Conservation (phyloP, 2,329 filamentous ascomycete species). For the Colletotrichum sp. region DNA sequence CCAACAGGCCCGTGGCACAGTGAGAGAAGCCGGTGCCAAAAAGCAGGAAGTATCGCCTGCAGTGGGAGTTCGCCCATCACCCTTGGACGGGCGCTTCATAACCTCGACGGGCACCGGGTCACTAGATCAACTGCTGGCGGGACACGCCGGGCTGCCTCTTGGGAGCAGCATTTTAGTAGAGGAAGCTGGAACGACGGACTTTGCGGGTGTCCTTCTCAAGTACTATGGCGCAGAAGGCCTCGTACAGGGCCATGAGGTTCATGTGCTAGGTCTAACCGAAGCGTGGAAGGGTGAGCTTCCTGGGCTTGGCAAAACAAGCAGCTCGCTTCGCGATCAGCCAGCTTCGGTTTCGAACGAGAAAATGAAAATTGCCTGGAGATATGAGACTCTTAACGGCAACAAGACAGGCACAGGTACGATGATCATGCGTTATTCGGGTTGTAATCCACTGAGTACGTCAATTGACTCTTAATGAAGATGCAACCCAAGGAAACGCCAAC, state of each 20-base stretch:
- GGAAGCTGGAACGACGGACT: conserved; percentile 93
- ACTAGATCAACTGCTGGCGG: conserved; percentile 83
- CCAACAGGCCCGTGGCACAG: conserved; percentile 25
- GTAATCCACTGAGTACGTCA: not conserved
- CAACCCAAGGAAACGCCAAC: not conserved
- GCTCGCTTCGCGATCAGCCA: conserved; percentile 43
- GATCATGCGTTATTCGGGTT: not conserved
- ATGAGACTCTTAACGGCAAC: conserved; percentile 74
- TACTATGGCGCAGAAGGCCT: conserved; percentile 95
- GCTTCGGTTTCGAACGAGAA: conserved; percentile 62
- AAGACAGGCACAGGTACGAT: conserved; percentile 20
- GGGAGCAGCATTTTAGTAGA: conserved; percentile 83
- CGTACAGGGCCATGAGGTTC: conserved; percentile 87
- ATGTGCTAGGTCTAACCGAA: conserved; percentile 81
- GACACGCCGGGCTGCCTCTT: conserved; percentile 83
- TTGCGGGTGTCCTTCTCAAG: conserved; percentile 80
- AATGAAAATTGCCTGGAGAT: conserved; percentile 99
- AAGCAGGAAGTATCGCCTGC: conserved; percentile 42
- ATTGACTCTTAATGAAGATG: not conserved
- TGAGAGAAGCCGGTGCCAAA: conserved; percentile 20
- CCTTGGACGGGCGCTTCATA: conserved; percentile 83
- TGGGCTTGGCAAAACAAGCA: conserved; percentile 59
- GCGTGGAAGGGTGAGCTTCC: conserved; percentile 86
- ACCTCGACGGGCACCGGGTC: conserved; percentile 92
- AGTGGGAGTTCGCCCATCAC: conserved; percentile 76